Conservation (phyloP, 2,329 filamentous ascomycete genomes). For the Paraconiothyrium sp. region DNA sequence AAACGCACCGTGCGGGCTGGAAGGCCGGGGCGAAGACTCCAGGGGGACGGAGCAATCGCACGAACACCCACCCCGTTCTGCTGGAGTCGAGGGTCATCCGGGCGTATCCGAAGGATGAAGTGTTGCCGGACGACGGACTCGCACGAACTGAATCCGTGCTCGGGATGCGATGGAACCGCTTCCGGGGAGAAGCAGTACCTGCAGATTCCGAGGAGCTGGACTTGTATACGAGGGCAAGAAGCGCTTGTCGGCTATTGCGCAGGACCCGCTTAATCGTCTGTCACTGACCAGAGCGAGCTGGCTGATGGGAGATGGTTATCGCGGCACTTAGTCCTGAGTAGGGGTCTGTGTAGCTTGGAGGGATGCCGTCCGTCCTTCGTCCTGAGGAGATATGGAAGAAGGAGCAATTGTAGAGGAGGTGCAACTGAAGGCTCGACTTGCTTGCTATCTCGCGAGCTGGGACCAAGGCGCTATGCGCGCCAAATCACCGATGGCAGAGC, state of each 20-base stretch:
- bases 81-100: neutral
- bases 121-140: neutral
- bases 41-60: neutral
- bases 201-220: constrained; percentile 1
- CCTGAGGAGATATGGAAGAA: neutral
- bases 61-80: neutral
- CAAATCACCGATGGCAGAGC: neutral
- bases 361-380: neutral
- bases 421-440: neutral
- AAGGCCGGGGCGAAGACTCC: neutral
- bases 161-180: neutral
- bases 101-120: neutral
- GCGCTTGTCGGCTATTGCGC: neutral
- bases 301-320: neutral
- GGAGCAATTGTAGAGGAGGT: neutral
- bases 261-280: neutral
- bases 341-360: neutral
- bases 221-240: neutral
- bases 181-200: neutral
- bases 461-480: constrained; percentile 4
- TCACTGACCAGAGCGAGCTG: neutral
- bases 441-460: neutral
- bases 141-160: neutral
- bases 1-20: neutral
- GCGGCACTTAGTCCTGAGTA: neutral